Percentiles rank a stretch among this genome's conserved stretches.
Evolutionary conservation across 176 grass and related monocot species (phyloP).

Genomic region (Carex scoparia): DNA sequence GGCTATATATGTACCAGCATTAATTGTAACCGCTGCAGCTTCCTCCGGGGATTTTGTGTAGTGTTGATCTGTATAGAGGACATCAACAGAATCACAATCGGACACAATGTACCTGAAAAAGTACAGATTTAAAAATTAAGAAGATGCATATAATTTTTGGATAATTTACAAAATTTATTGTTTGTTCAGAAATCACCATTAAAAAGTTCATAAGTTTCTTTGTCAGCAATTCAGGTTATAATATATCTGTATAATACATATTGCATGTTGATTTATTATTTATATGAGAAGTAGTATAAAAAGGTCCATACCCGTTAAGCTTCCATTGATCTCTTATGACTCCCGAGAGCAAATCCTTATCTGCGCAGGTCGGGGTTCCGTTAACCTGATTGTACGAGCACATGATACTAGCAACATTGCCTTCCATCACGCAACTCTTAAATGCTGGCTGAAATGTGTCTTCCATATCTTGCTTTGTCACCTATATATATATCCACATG

Average conservation of each 20-base stretch:
- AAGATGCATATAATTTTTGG: background rate
- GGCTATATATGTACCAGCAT: slow-evolving; percentile 39
- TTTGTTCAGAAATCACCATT: background rate
- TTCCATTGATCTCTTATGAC: slow-evolving; percentile 83
- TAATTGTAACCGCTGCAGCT: slow-evolving; percentile 65
- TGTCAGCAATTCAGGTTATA: background rate
- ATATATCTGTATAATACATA: background rate
- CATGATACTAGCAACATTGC: slow-evolving; percentile 86
- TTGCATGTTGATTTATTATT: background rate
- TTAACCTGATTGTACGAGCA: slow-evolving; percentile 99
- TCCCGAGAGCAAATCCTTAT: slow-evolving; percentile 59
- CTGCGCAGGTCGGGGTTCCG: slow-evolving; percentile 71
- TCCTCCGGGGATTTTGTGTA: slow-evolving; percentile 79
- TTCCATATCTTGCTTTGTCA: slow-evolving; percentile 81
- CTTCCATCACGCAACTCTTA: slow-evolving; percentile 75
- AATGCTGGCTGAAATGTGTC: slow-evolving; percentile 89
- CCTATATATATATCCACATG: slow-evolving; percentile 36
- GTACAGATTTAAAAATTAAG: background rate
- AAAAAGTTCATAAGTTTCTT: background rate
- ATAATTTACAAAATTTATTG: background rate
- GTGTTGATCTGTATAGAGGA: slow-evolving; percentile 59
- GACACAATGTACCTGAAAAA: slow-evolving; percentile 68
- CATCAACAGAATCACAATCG: slow-evolving; percentile 81
- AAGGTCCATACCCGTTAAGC: slow-evolving; percentile 54
- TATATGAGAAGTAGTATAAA: background rate